Conservation (phyloP, 768 basidiomycete species). For the Rhizopogon vinicolor region DNA sequence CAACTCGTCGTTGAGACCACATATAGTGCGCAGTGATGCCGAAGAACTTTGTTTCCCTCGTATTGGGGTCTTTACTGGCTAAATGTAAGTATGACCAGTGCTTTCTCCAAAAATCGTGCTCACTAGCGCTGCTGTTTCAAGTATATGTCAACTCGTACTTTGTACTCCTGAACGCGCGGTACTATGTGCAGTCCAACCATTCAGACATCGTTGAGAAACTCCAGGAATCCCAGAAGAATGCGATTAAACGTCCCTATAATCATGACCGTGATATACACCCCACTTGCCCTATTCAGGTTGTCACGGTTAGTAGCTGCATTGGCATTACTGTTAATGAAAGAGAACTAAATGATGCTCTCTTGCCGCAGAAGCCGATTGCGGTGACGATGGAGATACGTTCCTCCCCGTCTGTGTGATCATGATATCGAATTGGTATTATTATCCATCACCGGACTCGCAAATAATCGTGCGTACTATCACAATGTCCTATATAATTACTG, state of each 20-base stretch:
- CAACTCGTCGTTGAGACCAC: neutral
- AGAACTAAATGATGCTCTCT: neutral
- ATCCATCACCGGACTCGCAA: no score
- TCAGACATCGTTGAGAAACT: neutral
- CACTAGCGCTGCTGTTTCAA: neutral
- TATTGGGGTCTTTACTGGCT: neutral
- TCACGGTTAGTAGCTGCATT: neutral
- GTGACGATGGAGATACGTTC: neutral
- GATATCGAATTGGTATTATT: no score
- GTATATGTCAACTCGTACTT: constrained; percentile 3
- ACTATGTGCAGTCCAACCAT: neutral
- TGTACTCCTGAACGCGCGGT: neutral
- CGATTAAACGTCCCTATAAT: neutral
- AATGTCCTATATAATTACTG: no score
- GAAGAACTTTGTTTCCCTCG: neutral
- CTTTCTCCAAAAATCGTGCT: neutral
- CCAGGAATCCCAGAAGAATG: no score
- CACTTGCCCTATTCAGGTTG: neutral
- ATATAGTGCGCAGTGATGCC: neutral
- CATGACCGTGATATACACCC: neutral
- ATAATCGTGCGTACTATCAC: no score
- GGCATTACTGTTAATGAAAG: no score
- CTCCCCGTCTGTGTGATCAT: no score
- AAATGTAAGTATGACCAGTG: neutral
- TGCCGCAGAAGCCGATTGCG: neutral